These are phyloP conservation scores for Anastatica hierochuntica DNA, from an alignment of 345 rosid species.

Conservation along the genomic window DNA sequence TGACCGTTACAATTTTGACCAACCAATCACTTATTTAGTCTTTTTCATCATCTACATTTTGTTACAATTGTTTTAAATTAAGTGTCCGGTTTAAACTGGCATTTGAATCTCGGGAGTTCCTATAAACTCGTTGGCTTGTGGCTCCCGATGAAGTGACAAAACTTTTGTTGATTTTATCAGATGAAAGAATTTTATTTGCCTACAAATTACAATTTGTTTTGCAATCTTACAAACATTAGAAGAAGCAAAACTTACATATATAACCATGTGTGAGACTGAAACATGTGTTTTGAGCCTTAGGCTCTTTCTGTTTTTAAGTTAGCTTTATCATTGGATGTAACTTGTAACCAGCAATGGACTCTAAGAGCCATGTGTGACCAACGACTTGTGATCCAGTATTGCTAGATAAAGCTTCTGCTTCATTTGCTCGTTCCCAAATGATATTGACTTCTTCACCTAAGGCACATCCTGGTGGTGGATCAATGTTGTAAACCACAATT, in stretches of 20 bases:
- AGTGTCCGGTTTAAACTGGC: too few relatives aligned
- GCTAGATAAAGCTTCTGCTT: conserved; percentile 54
- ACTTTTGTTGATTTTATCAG: too few relatives aligned
- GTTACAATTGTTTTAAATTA: too few relatives aligned
- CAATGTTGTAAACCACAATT: conserved; percentile 58
- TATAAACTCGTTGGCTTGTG: too few relatives aligned
- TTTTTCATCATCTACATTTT: too few relatives aligned
- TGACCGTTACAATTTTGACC: conserved; percentile 49
- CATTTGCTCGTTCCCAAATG: conserved; percentile 59
- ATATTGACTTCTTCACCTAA: conserved; percentile 62
- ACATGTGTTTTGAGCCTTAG: neutral
- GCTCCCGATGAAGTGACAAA: too few relatives aligned
- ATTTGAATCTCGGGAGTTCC: too few relatives aligned
- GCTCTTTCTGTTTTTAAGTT: neutral
- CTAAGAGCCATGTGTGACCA: conserved; percentile 72
- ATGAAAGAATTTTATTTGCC: too few relatives aligned
- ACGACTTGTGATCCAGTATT: conserved; percentile 38
- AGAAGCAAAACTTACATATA: too few relatives aligned
- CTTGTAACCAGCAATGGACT: conserved; percentile 65
- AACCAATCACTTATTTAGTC: conserved; percentile 7
- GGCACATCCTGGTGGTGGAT: conserved; percentile 44
- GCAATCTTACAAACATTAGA: too few relatives aligned
- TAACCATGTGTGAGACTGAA: neutral
- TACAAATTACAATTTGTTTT: too few relatives aligned
- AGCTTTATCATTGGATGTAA: conserved; percentile 31